Percentiles rank a stretch among this genome's conserved stretches.
Evolutionary conservation across 345 rosid species (phyloP).

Genomic region (Arabidopsis arenosa): DNA sequence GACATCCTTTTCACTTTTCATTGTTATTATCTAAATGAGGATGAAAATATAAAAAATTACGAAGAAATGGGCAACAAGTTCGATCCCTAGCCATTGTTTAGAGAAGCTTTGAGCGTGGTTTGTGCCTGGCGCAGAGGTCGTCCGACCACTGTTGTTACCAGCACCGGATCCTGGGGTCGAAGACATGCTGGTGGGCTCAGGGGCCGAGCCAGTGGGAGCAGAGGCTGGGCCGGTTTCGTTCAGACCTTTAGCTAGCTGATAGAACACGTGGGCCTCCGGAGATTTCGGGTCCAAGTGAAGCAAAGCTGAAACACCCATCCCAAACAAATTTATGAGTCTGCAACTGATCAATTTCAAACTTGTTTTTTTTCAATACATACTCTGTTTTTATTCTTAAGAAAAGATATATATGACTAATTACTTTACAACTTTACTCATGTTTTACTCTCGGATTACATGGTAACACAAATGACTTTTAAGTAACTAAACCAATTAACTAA

Average conservation of each 20-base stretch:
- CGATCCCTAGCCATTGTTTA: slow-evolving; percentile 30
- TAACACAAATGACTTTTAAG: not conserved
- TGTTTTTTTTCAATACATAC: not conserved
- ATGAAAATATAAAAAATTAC: not conserved
- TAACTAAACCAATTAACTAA: not conserved
- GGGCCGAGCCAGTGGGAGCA: slow-evolving; percentile 31
- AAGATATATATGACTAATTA: not conserved
- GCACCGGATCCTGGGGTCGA: slow-evolving; percentile 32
- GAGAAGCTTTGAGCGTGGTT: not conserved
- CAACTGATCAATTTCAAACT: not conserved
- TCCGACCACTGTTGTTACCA: slow-evolving; percentile 16
- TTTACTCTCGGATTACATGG: not conserved
- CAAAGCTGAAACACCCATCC: slow-evolving; percentile 30
- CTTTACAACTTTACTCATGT: not conserved
- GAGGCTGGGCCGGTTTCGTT: slow-evolving; percentile 38
- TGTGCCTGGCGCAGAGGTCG: not conserved
- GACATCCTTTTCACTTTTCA: not conserved
- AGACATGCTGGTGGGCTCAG: slow-evolving; percentile 31
- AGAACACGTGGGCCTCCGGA: slow-evolving; percentile 71
- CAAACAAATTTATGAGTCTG: too few relatives aligned
- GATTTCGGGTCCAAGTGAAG: slow-evolving; percentile 73
- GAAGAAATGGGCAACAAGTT: slow-evolving; percentile 19
- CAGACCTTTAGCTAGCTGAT: slow-evolving; percentile 49
- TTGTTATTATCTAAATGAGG: not conserved
- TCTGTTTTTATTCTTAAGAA: not conserved